Conservation (phyloP, 225 moss, liverwort and hornwort genomes). For the Thuidium tamariscinum region DNA sequence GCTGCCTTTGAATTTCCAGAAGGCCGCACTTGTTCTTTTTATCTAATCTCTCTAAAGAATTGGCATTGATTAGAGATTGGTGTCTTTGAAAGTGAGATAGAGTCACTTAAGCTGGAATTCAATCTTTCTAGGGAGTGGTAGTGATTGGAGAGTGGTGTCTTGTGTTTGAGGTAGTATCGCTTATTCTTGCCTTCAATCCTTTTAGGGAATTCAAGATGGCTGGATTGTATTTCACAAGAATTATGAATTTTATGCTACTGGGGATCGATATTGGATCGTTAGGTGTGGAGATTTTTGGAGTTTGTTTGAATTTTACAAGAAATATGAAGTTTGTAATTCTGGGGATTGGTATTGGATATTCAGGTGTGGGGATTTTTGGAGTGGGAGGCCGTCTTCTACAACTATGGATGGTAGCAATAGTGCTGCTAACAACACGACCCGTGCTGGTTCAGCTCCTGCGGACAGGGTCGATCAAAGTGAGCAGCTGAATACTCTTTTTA, state of each 20-base stretch:
- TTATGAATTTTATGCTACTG: background rate
- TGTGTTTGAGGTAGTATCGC: background rate
- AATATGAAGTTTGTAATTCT: background rate
- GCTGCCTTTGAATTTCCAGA: background rate
- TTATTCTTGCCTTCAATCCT: background rate
- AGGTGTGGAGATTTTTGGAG: constrained; percentile 25
- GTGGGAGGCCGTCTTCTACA: background rate
- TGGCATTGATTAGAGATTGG: background rate
- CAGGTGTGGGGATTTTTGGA: constrained; percentile 27
- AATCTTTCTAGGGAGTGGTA: background rate
- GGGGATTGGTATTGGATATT: background rate
- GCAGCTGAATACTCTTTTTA: background rate
- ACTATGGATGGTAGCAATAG: constrained; percentile 13
- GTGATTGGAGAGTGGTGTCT: background rate
- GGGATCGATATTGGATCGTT: background rate
- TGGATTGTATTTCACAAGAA: background rate
- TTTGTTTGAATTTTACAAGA: background rate
- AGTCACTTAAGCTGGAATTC: background rate
- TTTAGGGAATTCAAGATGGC: background rate
- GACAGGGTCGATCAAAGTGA: constrained; percentile 30
- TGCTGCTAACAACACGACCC: background rate
- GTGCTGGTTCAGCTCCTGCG: constrained; percentile 14
- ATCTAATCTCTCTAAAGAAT: background rate
- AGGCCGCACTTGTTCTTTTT: background rate
- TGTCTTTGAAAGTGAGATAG: background rate